A percentile compares a stretch with the other conserved stretches of the same genome.
Conservation (phyloP, 495 filamentous ascomycete genomes). For the Chaetomium cochliodes region DNA sequence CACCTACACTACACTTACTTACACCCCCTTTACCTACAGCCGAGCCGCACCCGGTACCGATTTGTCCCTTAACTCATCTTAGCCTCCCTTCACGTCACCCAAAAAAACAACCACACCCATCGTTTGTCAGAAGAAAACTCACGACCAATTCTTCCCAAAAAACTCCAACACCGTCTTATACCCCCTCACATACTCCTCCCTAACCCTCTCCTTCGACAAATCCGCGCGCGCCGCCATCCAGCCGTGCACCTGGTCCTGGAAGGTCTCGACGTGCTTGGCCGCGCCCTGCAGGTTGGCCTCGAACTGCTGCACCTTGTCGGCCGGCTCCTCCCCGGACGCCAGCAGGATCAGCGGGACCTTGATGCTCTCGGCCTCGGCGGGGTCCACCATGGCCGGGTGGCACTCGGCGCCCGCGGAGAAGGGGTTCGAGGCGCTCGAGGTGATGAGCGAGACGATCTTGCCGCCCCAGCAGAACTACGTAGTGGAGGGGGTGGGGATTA, state of each 20-base stretch:
- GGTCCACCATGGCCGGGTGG: conserved; percentile 89
- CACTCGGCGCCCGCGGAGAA: conserved; percentile 70
- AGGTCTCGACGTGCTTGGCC: conserved; percentile 76
- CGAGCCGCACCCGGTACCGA: not conserved
- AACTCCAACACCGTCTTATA: conserved; percentile 74
- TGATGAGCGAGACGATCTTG: conserved; percentile 61
- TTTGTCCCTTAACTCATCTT: not conserved
- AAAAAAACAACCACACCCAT: not conserved
- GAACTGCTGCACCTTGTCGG: conserved; percentile 68
- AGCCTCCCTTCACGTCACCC: not conserved
- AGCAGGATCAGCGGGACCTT: conserved; percentile 64
- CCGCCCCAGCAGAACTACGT: conserved; percentile 87
- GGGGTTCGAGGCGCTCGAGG: conserved; percentile 56
- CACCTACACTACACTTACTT: not conserved
- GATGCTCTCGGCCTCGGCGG: conserved; percentile 66
- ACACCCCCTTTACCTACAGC: not conserved
- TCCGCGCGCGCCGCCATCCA: conserved; percentile 84
- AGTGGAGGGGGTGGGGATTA: no score
- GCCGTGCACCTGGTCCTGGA: conserved; percentile 78
- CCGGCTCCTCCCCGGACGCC: conserved; percentile 65
- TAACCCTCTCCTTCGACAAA: conserved; percentile 63
- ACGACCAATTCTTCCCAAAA: conserved; percentile 62
- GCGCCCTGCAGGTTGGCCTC: conserved; percentile 62
- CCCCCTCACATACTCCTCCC: conserved; percentile 73
- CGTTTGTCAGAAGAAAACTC: not conserved